Percentiles rank a stretch among this genome's conserved stretches.
Evolutionary conservation across 75 land plant genomes (phyloP).

Genomic region (Cunninghamia lanceolata): DNA sequence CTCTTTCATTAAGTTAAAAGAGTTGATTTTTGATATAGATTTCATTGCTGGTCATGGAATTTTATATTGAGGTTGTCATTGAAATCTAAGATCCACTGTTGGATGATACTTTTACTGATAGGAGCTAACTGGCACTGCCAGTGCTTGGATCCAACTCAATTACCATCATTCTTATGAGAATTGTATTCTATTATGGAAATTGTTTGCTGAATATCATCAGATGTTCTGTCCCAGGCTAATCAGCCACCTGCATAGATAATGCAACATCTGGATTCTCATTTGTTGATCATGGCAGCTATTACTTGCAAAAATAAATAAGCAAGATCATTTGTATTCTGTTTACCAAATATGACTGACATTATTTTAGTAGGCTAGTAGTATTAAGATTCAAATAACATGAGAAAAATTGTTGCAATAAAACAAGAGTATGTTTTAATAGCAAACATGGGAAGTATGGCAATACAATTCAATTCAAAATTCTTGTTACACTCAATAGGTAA

Average conservation of each 20-base stretch:
- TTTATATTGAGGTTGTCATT: neutral
- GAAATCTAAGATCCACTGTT: neutral
- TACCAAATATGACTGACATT: neutral
- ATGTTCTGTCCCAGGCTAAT: neutral
- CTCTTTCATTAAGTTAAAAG: neutral
- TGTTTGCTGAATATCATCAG: neutral
- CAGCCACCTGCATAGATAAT: neutral
- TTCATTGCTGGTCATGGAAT: neutral
- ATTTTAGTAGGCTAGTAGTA: neutral
- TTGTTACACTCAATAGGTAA: neutral
- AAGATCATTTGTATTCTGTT: neutral
- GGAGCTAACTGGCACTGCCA: neutral
- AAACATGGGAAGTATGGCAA: neutral
- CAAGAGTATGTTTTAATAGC: no score
- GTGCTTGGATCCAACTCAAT: neutral
- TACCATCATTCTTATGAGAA: neutral
- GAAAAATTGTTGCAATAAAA: neutral
- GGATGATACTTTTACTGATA: neutral
- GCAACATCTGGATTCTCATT: neutral
- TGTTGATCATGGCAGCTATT: neutral
- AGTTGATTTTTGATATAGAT: neutral
- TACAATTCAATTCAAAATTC: neutral
- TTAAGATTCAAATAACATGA: neutral
- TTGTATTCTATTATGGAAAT: neutral
- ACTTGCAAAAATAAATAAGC: neutral